These are phyloP conservation scores for Gastrodia elata DNA, from an alignment of 106 monocot species.

Conservation along the genomic window DNA sequence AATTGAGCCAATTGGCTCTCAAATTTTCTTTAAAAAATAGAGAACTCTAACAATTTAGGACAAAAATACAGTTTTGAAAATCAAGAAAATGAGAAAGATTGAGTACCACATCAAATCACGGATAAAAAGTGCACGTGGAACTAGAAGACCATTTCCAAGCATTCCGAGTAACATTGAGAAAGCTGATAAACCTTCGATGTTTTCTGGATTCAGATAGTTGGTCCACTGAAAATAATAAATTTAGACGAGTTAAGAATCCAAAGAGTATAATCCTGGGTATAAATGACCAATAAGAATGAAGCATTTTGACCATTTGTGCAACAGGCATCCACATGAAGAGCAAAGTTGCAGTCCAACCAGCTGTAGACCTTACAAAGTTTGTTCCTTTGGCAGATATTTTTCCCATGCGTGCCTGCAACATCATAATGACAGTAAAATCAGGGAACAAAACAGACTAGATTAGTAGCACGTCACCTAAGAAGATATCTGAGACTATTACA, in stretches of 20 bases:
- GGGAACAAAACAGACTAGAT: background rate
- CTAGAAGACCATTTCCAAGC: conserved; percentile 92
- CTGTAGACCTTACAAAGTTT: conserved; percentile 57
- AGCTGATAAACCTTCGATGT: conserved; percentile 85
- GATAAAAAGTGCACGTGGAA: conserved; percentile 92
- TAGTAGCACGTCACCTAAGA: too few relatives aligned
- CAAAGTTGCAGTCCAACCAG: conserved; percentile 94
- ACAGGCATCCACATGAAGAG: conserved; percentile 99
- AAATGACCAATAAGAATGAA: background rate
- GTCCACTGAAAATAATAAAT: conserved; percentile 60
- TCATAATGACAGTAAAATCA: conserved; percentile 7
- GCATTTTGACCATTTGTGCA: conserved; percentile 54
- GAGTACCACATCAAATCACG: conserved; percentile 95
- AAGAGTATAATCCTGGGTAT: background rate
- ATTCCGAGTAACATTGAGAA: conserved; percentile 85
- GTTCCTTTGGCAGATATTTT: conserved; percentile 50
- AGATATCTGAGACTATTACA: too few relatives aligned
- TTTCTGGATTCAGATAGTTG: conserved; percentile 86
- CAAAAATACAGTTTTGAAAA: background rate
- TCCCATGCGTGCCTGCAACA: conserved; percentile 66
- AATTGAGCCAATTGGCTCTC: too few relatives aligned
- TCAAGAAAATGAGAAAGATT: background rate
- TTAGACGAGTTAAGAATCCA: background rate
- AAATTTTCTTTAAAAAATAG: too few relatives aligned
- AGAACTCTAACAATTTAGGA: too few relatives aligned